phyloP scores from a whole-genome alignment of 805 yeast genomes.

The Candida namnaoensis region DNA sequence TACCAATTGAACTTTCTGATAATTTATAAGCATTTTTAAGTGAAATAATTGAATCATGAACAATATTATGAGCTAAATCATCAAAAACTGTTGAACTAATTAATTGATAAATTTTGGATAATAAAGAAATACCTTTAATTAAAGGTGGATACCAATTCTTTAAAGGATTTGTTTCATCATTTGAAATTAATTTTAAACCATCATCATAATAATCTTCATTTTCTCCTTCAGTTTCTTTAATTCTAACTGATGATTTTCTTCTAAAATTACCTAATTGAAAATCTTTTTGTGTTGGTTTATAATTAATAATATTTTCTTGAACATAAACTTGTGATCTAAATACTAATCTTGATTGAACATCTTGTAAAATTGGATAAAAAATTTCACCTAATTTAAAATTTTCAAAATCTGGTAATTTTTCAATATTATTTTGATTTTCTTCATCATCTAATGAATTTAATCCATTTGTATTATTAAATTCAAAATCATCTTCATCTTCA shows the following conservation, averaged over 20 bases:
- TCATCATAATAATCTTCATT: neutral
- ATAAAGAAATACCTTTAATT: conserved; percentile 53
- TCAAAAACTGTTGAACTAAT: conserved; percentile 75
- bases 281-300: conserved; percentile 61
- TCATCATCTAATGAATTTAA: neutral
- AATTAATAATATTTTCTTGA: conserved; percentile 58
- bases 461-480: neutral
- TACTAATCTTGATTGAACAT: conserved; percentile 71
- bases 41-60: conserved; percentile 66
- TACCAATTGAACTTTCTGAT: conserved; percentile 37
- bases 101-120: conserved; percentile 74
- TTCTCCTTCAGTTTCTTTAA: conserved; percentile 9
- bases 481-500: conserved; percentile 32
- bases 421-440: conserved; percentile 12
- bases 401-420: conserved; percentile 14
- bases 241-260: conserved; percentile 1
- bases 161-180: conserved; percentile 10
- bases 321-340: conserved; percentile 70
- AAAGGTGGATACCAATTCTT: conserved; percentile 63
- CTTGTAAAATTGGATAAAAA: conserved; percentile 65
- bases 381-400: conserved; percentile 43
- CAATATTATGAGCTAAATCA: conserved; percentile 80
- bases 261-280: conserved; percentile 46
- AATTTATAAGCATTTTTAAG: conserved; percentile 44
- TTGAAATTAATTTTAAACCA: conserved; percentile 1